Percentiles rank a stretch among this genome's conserved stretches.
phyloP scores from a whole-genome alignment of 2,329 filamentous ascomycete genomes.

The Claviceps purpurea region DNA sequence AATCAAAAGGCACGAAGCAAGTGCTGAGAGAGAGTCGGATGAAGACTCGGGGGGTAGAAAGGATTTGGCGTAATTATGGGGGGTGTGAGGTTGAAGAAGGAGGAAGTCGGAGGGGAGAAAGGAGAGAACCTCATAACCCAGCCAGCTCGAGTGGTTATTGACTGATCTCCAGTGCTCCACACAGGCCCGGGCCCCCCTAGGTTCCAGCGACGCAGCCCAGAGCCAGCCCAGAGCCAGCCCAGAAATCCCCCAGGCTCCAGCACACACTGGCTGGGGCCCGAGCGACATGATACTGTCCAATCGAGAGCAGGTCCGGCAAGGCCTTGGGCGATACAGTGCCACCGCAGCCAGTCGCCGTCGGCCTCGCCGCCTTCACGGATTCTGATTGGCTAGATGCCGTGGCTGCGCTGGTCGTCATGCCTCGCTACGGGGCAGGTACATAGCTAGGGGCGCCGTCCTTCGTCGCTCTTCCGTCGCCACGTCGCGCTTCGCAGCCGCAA shows the following conservation, averaged over 20 bases:
- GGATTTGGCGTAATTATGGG: conserved; percentile 9
- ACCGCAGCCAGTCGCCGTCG: conserved; percentile 1
- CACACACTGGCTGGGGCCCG: too few species aligned
- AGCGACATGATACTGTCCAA: too few species aligned
- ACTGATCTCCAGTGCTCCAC: not conserved
- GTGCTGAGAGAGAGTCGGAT: conserved; percentile 10
- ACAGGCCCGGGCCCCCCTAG: not conserved
- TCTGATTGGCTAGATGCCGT: conserved; percentile 22
- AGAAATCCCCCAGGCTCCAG: too few species aligned
- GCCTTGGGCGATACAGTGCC: too few species aligned
- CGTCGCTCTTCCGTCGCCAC: conserved; percentile 3
- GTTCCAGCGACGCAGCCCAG: not conserved
- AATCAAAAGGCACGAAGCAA: conserved; percentile 4
- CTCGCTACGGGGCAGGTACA: conserved; percentile 4
- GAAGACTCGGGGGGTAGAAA: conserved; percentile 8
- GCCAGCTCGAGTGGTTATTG: not conserved
- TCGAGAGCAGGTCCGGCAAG: too few species aligned
- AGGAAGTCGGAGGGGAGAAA: conserved; percentile 21
- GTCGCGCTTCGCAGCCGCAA: not conserved
- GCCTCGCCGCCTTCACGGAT: conserved; percentile 17
- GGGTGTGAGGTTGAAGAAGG: conserved; percentile 17
- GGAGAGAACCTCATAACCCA: conserved; percentile 11
- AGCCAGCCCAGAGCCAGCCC: too few species aligned
- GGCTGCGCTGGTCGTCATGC: conserved; percentile 12
- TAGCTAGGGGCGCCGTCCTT: not conserved